Evolutionary conservation across 1,284 basidiomycete genomes (phyloP).

Genomic region (Moesziomyces globuligerus): DNA sequence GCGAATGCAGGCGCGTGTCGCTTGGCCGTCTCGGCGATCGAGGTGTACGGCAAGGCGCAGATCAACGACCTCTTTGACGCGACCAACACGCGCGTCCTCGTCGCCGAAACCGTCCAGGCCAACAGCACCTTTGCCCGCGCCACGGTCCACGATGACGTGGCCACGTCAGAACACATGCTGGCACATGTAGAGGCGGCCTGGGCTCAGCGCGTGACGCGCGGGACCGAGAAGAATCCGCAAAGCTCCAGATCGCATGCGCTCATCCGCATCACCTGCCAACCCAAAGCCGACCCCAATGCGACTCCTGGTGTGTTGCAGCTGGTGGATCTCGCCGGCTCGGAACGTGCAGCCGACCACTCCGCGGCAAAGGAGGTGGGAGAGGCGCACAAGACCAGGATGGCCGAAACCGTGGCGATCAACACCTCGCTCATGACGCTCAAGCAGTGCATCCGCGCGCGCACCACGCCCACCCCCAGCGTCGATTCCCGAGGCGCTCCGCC

Average conservation of each 20-base stretch:
- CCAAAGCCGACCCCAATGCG: slow-evolving; percentile 13
- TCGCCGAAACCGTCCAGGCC: slow-evolving; percentile 27
- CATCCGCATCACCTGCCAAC: slow-evolving; percentile 17
- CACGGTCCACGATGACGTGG: slow-evolving; percentile 7
- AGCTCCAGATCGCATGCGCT: slow-evolving; percentile 22
- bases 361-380: neutral
- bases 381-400: slow-evolving; percentile 10
- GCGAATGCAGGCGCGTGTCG: slow-evolving; percentile 2
- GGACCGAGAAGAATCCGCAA: slow-evolving; percentile 25
- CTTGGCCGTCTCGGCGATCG: slow-evolving; percentile 13
- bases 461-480: slow-evolving; percentile 1
- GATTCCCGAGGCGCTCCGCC: neutral
- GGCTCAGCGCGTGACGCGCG: slow-evolving; percentile 16
- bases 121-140: slow-evolving; percentile 11
- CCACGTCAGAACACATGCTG: slow-evolving; percentile 4
- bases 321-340: slow-evolving; percentile 27
- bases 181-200: slow-evolving; percentile 15
- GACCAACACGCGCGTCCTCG: slow-evolving; percentile 4
- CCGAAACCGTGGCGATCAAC: slow-evolving; percentile 38
- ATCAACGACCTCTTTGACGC: slow-evolving; percentile 35
- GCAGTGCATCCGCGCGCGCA: slow-evolving; percentile 22
- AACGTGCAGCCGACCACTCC: slow-evolving; percentile 23
- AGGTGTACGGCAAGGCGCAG: slow-evolving; percentile 31
- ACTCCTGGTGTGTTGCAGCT: slow-evolving; percentile 27
- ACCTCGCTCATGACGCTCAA: slow-evolving; percentile 37